Evolutionary conservation across 208 protist species (phyloP), one percentile per base, ranked within the genome.

Genomic region (Ichthyophonus hoferi): DNA sequence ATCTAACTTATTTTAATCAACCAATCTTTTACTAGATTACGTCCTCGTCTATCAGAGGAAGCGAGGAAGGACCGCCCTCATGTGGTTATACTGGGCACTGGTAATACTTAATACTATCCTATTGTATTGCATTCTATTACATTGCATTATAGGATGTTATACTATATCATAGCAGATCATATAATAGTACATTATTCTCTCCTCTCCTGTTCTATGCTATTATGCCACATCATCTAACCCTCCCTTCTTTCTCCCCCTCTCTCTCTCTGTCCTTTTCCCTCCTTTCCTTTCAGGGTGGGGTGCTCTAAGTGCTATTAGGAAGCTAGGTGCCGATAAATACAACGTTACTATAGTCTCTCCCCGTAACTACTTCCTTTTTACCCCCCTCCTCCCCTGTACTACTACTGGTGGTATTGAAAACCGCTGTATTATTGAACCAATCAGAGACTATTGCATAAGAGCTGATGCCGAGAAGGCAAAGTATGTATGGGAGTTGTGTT

Each of bases 311-410:
- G 17, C 40, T 14, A 17, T 89, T 3, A 31, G 77, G 31, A 89
- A 91, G 39, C 1, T 92, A 7, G 78, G 91, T 58, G 43, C 84
- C 14, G 85, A 86, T 84, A 83, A 90, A 35, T 91, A 90, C 76
- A 79, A 93, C 31, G 87, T 94, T 42, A 91, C 90, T 17, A 87
- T 92, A 17, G 78, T 94, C 31, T 91, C 87, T 35, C 92, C 93
- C 17, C 90, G 92, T 1, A 93, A 94, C 88, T 90, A 94, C 78
- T 94, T 95, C 58, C 79, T 94, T 40, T 93, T 94, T 86, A 95
- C 93, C 2, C 92, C 92, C 33, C 89, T 95, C 1, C 83, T 95
- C 7, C 77, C 86, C 12, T 87, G 41, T 7, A 87, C 84, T 38
- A 40, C 40, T 2, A 83, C 42, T 42, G 86, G 86, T 38, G 67